These are phyloP conservation scores for Syzygium malaccense DNA, from an alignment of 441 rosid species.

Conservation along the genomic window DNA sequence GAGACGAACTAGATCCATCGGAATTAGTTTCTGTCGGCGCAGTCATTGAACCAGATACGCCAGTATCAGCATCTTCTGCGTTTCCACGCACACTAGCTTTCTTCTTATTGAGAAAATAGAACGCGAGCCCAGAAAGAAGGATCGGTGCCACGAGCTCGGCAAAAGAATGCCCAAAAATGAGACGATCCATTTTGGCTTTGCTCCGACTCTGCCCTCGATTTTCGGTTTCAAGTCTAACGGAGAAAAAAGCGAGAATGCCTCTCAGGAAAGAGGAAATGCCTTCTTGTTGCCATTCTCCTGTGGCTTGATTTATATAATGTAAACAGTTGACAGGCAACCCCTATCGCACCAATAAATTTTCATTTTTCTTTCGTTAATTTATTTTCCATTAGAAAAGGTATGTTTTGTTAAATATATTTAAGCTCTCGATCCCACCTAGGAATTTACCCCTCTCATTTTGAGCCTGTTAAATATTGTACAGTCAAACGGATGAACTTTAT, in stretches of 20 bases:
- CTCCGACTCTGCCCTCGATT: background rate
- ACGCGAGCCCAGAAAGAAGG: background rate
- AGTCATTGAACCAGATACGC: background rate
- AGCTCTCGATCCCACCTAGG: too few relatives aligned
- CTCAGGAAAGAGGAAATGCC: background rate
- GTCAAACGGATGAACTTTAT: too few relatives aligned
- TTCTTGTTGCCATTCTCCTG: background rate
- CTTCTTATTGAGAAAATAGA: background rate
- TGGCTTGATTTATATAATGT: background rate
- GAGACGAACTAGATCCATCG: background rate
- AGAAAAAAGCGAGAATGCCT: background rate
- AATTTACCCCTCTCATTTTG: too few relatives aligned
- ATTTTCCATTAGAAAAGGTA: background rate
- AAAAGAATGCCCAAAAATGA: background rate
- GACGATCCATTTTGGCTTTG: rapidly evolving
- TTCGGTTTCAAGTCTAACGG: background rate
- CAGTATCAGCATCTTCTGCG: background rate
- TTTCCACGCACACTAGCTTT: background rate
- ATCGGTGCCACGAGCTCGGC: background rate
- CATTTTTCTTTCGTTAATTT: too few relatives aligned
- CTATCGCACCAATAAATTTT: too few relatives aligned
- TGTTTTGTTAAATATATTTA: too few relatives aligned
- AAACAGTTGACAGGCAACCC: too few relatives aligned
- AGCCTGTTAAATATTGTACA: too few relatives aligned
- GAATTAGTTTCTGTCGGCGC: background rate